These are phyloP conservation scores for Noccaea bulbosa DNA, from an alignment of 345 rosid species.

Conservation along the genomic window DNA sequence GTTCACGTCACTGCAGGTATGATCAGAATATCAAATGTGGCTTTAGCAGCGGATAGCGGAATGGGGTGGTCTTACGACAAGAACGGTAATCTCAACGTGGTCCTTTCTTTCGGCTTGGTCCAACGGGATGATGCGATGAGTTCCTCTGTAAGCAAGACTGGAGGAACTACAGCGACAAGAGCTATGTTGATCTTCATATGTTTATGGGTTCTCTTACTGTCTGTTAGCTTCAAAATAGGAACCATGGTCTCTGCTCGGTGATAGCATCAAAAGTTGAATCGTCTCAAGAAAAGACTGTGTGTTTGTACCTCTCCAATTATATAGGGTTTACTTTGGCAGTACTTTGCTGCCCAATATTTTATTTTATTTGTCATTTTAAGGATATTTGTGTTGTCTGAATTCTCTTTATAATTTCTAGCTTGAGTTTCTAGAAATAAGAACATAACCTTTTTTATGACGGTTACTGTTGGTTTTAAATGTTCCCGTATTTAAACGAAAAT, in stretches of 20 bases:
- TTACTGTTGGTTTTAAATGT: background rate
- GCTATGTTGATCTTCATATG: slow-evolving; percentile 58
- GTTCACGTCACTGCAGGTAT: slow-evolving; percentile 88
- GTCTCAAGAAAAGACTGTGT: slow-evolving; percentile 13
- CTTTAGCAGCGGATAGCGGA: slow-evolving; percentile 34
- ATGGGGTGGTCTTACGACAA: slow-evolving; percentile 73
- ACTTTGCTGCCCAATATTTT: slow-evolving; percentile 40
- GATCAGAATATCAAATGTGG: slow-evolving; percentile 70
- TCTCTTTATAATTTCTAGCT: slow-evolving; percentile 25
- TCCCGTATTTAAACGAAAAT: background rate
- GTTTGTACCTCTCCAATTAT: slow-evolving; percentile 38
- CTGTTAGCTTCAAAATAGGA: slow-evolving; percentile 67
- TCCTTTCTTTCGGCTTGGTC: slow-evolving; percentile 60
- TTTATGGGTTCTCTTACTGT: slow-evolving; percentile 69
- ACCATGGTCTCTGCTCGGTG: slow-evolving; percentile 61
- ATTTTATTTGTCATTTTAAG: slow-evolving; percentile 4
- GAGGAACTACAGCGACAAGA: slow-evolving; percentile 49
- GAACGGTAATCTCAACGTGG: slow-evolving; percentile 65
- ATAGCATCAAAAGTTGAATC: slow-evolving; percentile 28
- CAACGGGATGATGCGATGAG: slow-evolving; percentile 38
- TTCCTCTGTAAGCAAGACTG: slow-evolving; percentile 44
- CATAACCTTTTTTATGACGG: slow-evolving; percentile 6
- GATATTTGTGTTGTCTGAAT: slow-evolving; percentile 26
- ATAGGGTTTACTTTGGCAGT: slow-evolving; percentile 40
- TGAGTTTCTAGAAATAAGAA: slow-evolving; percentile 27